Percentiles rank a stretch among this genome's conserved stretches.
phyloP scores from a whole-genome alignment of 2,329 filamentous ascomycete genomes.

The Samsoniella hepiali region DNA sequence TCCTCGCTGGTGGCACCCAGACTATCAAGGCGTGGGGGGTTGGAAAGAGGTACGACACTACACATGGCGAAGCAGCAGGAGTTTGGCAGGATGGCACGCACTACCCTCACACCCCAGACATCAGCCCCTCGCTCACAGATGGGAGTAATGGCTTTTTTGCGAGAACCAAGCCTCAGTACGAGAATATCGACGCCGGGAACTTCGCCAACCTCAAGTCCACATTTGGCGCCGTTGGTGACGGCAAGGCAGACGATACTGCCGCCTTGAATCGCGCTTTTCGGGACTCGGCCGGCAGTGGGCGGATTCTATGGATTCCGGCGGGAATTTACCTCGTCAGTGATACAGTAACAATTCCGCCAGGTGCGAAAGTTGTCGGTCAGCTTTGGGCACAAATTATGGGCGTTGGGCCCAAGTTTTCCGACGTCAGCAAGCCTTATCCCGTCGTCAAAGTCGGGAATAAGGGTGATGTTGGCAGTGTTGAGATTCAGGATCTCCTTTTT shows the following conservation, averaged over 20 bases:
- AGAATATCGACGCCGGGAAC: not conserved
- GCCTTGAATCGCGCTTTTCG: not conserved
- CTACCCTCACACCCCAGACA: not conserved
- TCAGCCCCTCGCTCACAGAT: not conserved
- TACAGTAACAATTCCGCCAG: constrained; percentile 44
- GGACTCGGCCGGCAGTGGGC: not conserved
- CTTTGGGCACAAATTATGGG: constrained; percentile 44
- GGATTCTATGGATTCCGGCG: constrained; percentile 34
- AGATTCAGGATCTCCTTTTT: constrained; percentile 62
- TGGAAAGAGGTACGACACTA: not conserved
- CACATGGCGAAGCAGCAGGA: not conserved
- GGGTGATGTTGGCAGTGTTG: constrained; percentile 56
- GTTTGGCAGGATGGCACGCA: not conserved
- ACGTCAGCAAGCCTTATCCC: constrained; percentile 46
- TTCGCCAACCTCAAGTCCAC: not conserved
- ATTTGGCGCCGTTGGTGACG: not conserved
- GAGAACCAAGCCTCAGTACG: not conserved
- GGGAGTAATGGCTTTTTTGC: not conserved
- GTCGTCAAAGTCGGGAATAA: constrained; percentile 55
- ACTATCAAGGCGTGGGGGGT: not conserved
- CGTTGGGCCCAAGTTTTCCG: constrained; percentile 44
- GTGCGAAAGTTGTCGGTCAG: constrained; percentile 45
- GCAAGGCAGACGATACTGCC: not conserved
- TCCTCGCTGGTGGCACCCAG: constrained; percentile 18
- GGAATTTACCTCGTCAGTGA: constrained; percentile 45